Conservation (phyloP, 1,284 basidiomycete species). For the Wolfiporia cocos region DNA sequence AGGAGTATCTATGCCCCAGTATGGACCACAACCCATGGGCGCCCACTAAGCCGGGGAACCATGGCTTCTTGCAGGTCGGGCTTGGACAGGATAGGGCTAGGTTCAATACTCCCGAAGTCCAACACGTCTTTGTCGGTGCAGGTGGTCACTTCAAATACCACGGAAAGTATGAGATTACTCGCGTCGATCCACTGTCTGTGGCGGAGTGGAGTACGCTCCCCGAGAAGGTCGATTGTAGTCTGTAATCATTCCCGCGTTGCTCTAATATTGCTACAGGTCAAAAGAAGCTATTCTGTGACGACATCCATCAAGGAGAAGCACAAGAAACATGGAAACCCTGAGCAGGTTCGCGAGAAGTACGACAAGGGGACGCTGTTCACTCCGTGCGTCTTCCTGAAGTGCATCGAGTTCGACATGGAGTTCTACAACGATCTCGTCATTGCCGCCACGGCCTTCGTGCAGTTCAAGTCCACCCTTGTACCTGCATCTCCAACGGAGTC, state of each 20-base stretch:
- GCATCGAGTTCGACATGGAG: constrained; percentile 34
- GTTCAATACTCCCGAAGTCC: constrained; percentile 14
- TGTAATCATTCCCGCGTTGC: neutral
- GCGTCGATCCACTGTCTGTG: constrained; percentile 13
- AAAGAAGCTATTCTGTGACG: constrained; percentile 14
- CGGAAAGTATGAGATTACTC: constrained; percentile 15
- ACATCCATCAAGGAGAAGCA: constrained; percentile 30
- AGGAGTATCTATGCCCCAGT: constrained; percentile 17
- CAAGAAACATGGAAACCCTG: constrained; percentile 23
- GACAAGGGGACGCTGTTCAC: constrained; percentile 29
- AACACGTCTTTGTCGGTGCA: constrained; percentile 17
- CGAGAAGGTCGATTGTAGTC: constrained; percentile 9
- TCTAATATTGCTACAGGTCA: constrained; percentile 8
- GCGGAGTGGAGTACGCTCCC: constrained; percentile 18
- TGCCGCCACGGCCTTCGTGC: constrained; percentile 9
- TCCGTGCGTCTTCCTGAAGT: constrained; percentile 41
- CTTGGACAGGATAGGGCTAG: constrained; percentile 13
- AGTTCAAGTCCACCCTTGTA: too few relatives aligned
- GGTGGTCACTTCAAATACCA: constrained; percentile 14
- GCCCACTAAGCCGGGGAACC: constrained; percentile 16
- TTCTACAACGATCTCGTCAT: constrained; percentile 36
- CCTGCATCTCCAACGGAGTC: too few relatives aligned
- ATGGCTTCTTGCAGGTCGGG: constrained; percentile 21
- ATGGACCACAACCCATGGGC: constrained; percentile 21
- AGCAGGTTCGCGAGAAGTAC: constrained; percentile 20